Conservation (phyloP, 768 basidiomycete species). For the Suillus sp. region DNA sequence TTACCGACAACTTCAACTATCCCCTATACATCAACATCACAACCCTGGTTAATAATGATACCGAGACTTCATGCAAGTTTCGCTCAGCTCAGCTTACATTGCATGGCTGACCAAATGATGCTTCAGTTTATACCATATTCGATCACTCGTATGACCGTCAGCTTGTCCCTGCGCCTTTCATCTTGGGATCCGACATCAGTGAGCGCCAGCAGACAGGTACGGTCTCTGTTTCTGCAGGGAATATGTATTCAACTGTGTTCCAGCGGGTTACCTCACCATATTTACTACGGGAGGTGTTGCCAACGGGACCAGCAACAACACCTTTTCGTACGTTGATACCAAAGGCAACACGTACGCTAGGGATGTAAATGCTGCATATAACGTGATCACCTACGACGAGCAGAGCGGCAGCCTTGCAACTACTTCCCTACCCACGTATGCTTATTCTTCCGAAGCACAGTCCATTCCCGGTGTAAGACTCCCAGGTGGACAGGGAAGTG, state of each 20-base stretch:
- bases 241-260: conserved; percentile 1
- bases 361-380: conserved; percentile 59
- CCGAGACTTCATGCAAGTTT: conserved; percentile 23
- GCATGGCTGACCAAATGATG: conserved; percentile 8
- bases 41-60: conserved; percentile 33
- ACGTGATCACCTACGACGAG: conserved; percentile 61
- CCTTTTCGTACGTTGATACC: conserved; percentile 59
- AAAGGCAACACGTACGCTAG: conserved; percentile 65
- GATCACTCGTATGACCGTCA: conserved; percentile 72
- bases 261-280: conserved; percentile 54
- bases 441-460: conserved; percentile 2
- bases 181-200: conserved; percentile 55
- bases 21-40: conserved; percentile 50
- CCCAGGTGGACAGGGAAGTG: conserved; percentile 34
- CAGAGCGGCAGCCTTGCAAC: conserved; percentile 53
- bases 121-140: conserved; percentile 51
- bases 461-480: conserved; percentile 31
- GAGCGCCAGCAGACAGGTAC: conserved; percentile 62
- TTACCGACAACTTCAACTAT: conserved; percentile 56
- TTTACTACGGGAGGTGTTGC: conserved; percentile 52
- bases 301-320: conserved; percentile 72
- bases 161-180: conserved; percentile 58
- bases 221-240: conserved; percentile 17
- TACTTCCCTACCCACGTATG: conserved; percentile 9
- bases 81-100: not conserved